A percentile compares a stretch with the other conserved stretches of the same genome.
phyloP scores from a whole-genome alignment of 2,329 filamentous ascomycete species.

The Trichoderma brevicompactum region DNA sequence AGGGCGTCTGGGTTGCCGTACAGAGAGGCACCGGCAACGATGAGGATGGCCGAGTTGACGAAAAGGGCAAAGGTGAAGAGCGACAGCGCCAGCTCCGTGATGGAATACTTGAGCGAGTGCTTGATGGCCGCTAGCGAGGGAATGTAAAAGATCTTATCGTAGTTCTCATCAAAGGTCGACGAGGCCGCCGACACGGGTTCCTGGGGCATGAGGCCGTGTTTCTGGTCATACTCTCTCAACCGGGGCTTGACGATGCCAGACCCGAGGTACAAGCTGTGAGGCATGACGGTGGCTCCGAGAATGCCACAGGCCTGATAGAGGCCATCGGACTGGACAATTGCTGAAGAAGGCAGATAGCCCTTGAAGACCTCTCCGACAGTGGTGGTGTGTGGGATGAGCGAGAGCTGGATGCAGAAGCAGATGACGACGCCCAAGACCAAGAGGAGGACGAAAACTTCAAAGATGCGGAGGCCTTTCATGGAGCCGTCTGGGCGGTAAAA shows the following conservation, averaged over 20 bases:
- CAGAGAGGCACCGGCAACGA: conserved; percentile 78
- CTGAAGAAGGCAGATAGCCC: conserved; percentile 66
- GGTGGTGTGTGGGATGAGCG: conserved; percentile 61
- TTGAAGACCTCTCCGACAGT: conserved; percentile 63
- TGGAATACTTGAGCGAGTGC: conserved; percentile 73
- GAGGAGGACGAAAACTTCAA: conserved; percentile 66
- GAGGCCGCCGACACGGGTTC: conserved; percentile 38
- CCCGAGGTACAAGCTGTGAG: conserved; percentile 69
- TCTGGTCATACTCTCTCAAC: conserved; percentile 65
- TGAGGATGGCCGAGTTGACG: conserved; percentile 81
- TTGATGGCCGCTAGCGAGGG: conserved; percentile 75
- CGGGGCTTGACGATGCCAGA: conserved; percentile 71
- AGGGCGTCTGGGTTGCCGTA: conserved; percentile 65
- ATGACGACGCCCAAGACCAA: conserved; percentile 70
- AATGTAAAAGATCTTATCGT: conserved; percentile 64
- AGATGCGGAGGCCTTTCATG: conserved; percentile 63
- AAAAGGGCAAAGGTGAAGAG: conserved; percentile 85
- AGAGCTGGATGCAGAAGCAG: conserved; percentile 72
- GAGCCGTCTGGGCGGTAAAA: conserved; percentile 66
- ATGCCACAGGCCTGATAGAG: conserved; percentile 76
- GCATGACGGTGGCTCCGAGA: conserved; percentile 76
- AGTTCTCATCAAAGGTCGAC: conserved; percentile 36
- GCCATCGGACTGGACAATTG: conserved; percentile 58
- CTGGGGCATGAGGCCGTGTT: conserved; percentile 56
- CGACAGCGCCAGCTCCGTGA: conserved; percentile 70